Percentiles rank a stretch among this genome's conserved stretches.
phyloP scores from a whole-genome alignment of 2,329 filamentous ascomycete species.

The Ophiocordyceps camponoti-leonardi region DNA sequence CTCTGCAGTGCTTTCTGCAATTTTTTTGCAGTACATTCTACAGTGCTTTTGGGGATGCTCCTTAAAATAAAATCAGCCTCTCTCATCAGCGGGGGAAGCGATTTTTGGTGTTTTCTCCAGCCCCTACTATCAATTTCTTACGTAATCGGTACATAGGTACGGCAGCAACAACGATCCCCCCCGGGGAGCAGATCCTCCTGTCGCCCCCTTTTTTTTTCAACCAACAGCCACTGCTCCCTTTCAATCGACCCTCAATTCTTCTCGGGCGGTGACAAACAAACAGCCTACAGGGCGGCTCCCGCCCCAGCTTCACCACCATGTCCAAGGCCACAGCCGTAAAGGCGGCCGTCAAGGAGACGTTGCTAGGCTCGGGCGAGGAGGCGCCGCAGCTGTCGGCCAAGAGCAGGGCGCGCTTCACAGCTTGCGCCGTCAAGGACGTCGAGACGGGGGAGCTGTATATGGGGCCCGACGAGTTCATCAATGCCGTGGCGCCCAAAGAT shows the following conservation, averaged over 20 bases:
- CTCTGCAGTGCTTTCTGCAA: no score
- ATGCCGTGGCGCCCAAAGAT: slow-evolving; percentile 68
- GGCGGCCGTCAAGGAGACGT: slow-evolving; percentile 62
- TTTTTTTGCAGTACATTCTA: no score
- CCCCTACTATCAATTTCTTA: no score
- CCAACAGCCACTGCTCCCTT: not conserved
- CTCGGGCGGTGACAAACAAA: not conserved
- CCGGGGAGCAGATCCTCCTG: not conserved
- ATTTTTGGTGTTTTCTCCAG: no score
- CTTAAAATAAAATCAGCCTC: no score
- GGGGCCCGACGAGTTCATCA: slow-evolving; percentile 72
- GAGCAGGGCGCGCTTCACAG: slow-evolving; percentile 58
- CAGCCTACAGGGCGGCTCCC: no score
- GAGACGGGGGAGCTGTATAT: slow-evolving; percentile 64
- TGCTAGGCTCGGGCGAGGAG: slow-evolving; percentile 46
- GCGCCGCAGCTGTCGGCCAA: slow-evolving; percentile 51
- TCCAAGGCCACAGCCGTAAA: slow-evolving; percentile 33
- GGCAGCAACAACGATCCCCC: not conserved
- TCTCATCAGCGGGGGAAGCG: no score
- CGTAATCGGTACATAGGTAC: no score
- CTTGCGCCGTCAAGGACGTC: slow-evolving; percentile 59
- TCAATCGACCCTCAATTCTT: not conserved
- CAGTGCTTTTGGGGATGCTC: no score
- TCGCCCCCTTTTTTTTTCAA: not conserved
- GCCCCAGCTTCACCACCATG: slow-evolving; percentile 10